Evolutionary conservation across 106 monocot genomes (phyloP).

Genomic region (Acorus calamus): DNA sequence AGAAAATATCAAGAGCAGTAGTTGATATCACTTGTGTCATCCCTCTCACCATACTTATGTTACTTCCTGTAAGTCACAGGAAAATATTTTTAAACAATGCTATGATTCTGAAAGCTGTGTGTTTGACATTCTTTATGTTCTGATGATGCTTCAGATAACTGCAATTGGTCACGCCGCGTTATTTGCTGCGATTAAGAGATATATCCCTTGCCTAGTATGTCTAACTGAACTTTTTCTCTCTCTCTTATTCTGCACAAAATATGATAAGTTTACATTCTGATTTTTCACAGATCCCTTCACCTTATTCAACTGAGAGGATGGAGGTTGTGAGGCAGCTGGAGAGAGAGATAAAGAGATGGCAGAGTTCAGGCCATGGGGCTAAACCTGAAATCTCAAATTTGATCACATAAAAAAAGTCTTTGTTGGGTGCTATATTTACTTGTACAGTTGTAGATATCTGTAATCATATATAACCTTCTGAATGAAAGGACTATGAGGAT

Average conservation of each 20-base stretch:
- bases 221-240: neutral
- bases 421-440: too few relatives aligned
- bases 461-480: too few relatives aligned
- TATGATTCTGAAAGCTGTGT: too few relatives aligned
- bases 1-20: constrained; percentile 11
- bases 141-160: constrained; percentile 14
- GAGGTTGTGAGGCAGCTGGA: constrained; percentile 16
- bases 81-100: neutral
- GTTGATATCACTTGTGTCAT: constrained; percentile 13
- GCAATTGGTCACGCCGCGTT: constrained; percentile 12
- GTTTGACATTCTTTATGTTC: neutral
- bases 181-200: constrained; percentile 11
- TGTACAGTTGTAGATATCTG: too few relatives aligned
- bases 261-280: neutral
- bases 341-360: neutral
- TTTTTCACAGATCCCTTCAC: constrained; percentile 12
- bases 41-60: constrained; percentile 18
- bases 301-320: constrained; percentile 9
- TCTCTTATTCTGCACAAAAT: neutral
- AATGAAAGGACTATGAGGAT: too few relatives aligned
- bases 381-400: too few relatives aligned
- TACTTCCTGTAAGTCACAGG: constrained; percentile 15
- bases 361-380: too few relatives aligned
- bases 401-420: too few relatives aligned
- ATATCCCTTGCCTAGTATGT: constrained; percentile 15